Evolutionary conservation across 345 rosid genomes (phyloP).

Genomic region (Brassica cretica): DNA sequence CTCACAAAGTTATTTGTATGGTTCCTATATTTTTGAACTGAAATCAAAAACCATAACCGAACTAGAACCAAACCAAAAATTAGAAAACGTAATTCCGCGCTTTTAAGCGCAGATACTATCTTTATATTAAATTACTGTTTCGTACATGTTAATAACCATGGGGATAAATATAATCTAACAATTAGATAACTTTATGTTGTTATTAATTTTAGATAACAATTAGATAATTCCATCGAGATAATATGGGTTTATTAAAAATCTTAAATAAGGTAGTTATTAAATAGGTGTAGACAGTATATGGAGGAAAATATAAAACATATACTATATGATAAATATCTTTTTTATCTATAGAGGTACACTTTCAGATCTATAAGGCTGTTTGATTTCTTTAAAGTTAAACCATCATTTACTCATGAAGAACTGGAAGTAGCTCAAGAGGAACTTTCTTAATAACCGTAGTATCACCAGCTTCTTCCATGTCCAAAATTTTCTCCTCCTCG

Average conservation of each 20-base stretch:
- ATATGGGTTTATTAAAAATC: background rate
- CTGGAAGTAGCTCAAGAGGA: background rate
- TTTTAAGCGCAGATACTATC: too few relatives aligned
- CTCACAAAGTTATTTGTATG: too few relatives aligned
- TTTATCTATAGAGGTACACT: background rate
- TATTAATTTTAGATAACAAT: too few relatives aligned
- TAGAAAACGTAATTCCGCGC: too few relatives aligned
- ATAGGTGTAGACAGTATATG: background rate
- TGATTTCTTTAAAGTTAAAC: background rate
- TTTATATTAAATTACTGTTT: too few relatives aligned
- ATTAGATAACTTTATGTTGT: background rate
- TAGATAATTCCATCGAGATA: background rate
- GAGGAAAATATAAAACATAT: background rate
- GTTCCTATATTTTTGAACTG: too few relatives aligned
- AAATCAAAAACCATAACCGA: too few relatives aligned
- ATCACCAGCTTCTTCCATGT: background rate
- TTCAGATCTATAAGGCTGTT: background rate
- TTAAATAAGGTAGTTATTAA: background rate
- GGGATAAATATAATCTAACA: background rate
- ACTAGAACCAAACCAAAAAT: too few relatives aligned
- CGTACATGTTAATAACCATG: too few relatives aligned
- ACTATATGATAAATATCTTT: background rate
- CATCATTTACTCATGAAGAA: background rate
- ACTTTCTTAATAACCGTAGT: background rate
- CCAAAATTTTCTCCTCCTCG: background rate